Evolutionary conservation across 2,329 filamentous ascomycete genomes (phyloP), one percentile per base, ranked within the genome.

Genomic region (Pezicula carpinea): DNA sequence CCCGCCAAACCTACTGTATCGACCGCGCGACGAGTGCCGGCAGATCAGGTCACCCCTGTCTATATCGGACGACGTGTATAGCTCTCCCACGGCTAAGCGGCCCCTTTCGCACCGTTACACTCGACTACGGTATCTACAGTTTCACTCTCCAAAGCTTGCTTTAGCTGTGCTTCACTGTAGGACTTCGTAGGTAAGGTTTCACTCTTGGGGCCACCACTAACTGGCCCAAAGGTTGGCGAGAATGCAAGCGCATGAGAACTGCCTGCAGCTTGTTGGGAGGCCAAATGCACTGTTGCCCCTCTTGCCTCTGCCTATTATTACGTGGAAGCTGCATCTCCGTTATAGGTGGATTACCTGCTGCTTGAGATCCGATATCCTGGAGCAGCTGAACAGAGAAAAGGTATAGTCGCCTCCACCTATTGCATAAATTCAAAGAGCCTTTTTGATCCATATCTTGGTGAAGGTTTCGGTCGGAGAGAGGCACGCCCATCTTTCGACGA

Each of bases 311-410:
- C 18, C 23, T 38, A 11, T 18, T n/a, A 40, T 14, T 40, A 40
- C 7, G 13, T n/a, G 11, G n/a, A 8, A 23, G 17, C 38, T 40
- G 38, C 22, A 40, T 19, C 8, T 35, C 33, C 26, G 10, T 14
- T 40, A 40, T 40, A 23, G n/a, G 38, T 32, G 36, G 29, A n/a
- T n/a, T 40, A 17, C 31, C 19, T 34, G 19, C 32, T 32, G 21
- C 42, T 22, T 15, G 23, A 39, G 36, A 40, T 40, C 32, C 39
- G 26, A 34, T 18, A 55, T 48, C 53, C 53, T 52, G 33, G 51
- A 23, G 18, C 44, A 53, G 53, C 53, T 52, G 51, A 50, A 48
- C 29, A 33, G 43, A 42, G 38, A 18, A 23, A 8, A 39, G n/a
- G 19, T 40, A 40, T 40, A 40, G 13, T 40, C 22, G 38, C 38